These are phyloP conservation scores for Ophiognomonia clavigignenti-juglandacearum DNA, from an alignment of 2,329 filamentous ascomycete species.

Conservation along the genomic window DNA sequence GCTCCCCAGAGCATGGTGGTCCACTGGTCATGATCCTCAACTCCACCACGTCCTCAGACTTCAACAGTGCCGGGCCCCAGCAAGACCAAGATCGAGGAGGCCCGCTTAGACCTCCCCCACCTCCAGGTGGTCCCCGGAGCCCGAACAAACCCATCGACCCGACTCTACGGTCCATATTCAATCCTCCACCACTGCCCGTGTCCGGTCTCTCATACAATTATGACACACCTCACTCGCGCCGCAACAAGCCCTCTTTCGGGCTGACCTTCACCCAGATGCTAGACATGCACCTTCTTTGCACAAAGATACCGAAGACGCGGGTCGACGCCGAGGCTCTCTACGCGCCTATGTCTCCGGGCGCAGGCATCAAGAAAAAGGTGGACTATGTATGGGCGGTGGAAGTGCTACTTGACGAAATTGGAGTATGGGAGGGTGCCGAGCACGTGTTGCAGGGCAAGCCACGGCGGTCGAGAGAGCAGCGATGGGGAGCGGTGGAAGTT, in stretches of 20 bases:
- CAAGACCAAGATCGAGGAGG: neutral
- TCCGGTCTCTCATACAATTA: constrained; percentile 17
- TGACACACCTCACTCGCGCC: constrained; percentile 19
- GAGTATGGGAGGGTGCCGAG: constrained; percentile 33
- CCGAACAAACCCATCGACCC: constrained; percentile 29
- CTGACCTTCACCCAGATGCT: constrained; percentile 50
- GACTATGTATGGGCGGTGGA: constrained; percentile 41
- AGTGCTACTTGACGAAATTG: constrained; percentile 46
- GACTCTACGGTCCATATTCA: constrained; percentile 48
- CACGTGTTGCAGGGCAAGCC: constrained; percentile 15
- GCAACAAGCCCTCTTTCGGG: constrained; percentile 48
- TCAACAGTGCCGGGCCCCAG: neutral
- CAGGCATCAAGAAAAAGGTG: constrained; percentile 14
- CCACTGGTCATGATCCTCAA: constrained; percentile 54
- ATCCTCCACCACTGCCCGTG: constrained; percentile 24
- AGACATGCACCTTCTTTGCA: constrained; percentile 50
- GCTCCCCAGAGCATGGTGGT: constrained; percentile 28
- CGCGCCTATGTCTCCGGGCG: constrained; percentile 7
- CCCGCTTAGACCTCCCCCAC: neutral
- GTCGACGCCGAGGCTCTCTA: constrained; percentile 34
- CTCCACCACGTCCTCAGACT: constrained; percentile 32
- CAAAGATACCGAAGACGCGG: constrained; percentile 34
- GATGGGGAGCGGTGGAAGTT: constrained; percentile 47
- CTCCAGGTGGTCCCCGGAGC: neutral
- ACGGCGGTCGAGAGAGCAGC: constrained; percentile 42